These are phyloP conservation scores for Moesziomyces sp. DNA, from an alignment of 1,284 basidiomycete species.

Conservation along the genomic window DNA sequence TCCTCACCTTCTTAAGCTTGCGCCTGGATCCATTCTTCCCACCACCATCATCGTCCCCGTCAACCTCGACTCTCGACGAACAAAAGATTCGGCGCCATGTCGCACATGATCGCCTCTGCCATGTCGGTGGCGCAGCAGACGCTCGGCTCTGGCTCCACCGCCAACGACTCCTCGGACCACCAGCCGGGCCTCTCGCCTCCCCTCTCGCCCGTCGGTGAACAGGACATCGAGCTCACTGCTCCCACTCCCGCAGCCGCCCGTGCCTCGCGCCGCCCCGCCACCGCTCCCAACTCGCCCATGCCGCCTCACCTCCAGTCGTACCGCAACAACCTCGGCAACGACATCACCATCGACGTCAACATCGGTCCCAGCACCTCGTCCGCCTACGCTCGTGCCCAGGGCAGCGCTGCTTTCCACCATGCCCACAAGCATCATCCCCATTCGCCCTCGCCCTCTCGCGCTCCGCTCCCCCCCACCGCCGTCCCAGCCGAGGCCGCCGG, in stretches of 20 bases:
- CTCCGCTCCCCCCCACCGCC: background rate
- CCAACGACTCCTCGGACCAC: constrained; percentile 33
- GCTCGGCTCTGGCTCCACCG: constrained; percentile 11
- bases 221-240: constrained; percentile 51
- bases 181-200: constrained; percentile 59
- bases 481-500: background rate
- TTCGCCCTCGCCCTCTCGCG: constrained; percentile 23
- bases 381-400: constrained; percentile 44
- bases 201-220: constrained; percentile 38
- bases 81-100: constrained; percentile 17
- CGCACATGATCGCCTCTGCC: constrained; percentile 51
- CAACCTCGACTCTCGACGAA: background rate
- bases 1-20: background rate
- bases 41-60: constrained; percentile 1
- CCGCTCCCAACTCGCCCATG: constrained; percentile 26
- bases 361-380: constrained; percentile 48
- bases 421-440: constrained; percentile 30
- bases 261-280: constrained; percentile 9
- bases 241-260: constrained; percentile 32
- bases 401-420: constrained; percentile 44
- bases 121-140: constrained; percentile 43
- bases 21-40: too few species aligned
- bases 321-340: constrained; percentile 29
- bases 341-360: constrained; percentile 50
- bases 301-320: constrained; percentile 24